phyloP scores from a whole-genome alignment of 768 basidiomycete species.

The Leucosporidium yakuticum region DNA sequence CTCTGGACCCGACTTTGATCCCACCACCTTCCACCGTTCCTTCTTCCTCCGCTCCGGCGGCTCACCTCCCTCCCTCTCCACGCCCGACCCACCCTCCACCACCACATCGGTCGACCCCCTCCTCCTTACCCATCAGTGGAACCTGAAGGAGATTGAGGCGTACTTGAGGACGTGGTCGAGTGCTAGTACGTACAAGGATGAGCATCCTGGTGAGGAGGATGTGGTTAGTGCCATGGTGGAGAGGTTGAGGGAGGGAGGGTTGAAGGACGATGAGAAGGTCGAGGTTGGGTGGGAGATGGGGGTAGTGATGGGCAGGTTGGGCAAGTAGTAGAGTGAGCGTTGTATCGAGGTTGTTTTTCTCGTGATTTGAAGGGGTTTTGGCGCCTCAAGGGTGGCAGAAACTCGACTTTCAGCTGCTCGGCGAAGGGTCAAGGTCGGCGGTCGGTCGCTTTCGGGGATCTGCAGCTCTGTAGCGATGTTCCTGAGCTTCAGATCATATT shows the following conservation, averaged over 20 bases:
- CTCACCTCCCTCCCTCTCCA: background rate
- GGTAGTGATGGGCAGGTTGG: slow-evolving; percentile 40
- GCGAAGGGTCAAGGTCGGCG: no score
- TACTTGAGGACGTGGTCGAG: slow-evolving; percentile 70
- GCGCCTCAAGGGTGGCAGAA: no score
- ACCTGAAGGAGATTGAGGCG: slow-evolving; percentile 51
- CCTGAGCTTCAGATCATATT: no score
- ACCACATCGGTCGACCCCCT: background rate
- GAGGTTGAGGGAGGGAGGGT: slow-evolving; percentile 18
- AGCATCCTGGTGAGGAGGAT: slow-evolving; percentile 43
- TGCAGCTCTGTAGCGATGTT: no score
- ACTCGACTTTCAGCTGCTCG: no score
- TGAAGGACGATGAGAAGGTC: slow-evolving; percentile 34
- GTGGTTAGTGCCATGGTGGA: slow-evolving; percentile 33
- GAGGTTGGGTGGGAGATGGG: slow-evolving; percentile 43
- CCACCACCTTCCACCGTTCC: background rate
- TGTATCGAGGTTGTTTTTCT: no score
- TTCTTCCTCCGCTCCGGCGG: slow-evolving; percentile 18
- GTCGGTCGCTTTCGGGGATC: no score
- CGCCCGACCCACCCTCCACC: background rate
- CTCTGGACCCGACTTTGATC: slow-evolving; percentile 5
- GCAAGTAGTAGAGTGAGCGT: no score
- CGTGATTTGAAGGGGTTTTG: no score
- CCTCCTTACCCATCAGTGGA: slow-evolving; percentile 13
- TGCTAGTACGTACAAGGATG: slow-evolving; percentile 61